Evolutionary conservation across 192 early-diverging fungal genomes (phyloP), one percentile per base, ranked within the genome.

Genomic region (Coemansia sp.): DNA sequence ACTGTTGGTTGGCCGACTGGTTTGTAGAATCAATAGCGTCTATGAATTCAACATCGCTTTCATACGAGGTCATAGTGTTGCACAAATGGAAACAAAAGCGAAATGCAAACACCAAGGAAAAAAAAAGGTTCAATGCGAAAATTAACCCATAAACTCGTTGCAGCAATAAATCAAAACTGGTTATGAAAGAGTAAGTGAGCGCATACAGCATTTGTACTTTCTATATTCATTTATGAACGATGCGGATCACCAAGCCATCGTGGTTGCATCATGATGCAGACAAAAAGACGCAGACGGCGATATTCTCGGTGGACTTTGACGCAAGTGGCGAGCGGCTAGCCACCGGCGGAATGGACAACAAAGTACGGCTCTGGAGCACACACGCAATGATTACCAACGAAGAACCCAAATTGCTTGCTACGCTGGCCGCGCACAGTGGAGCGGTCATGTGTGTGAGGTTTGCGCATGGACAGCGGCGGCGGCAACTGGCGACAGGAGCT

Each of bases 281-380:
- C 63, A 86, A 86, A 63, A 65, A 80, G 21, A 70, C 64, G 26
- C 60, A 58, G 42, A 72, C 79, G 1, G 73, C 82, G 44, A 94
- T 98, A 55, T 98, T 91, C 81, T 92, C 92, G 1, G 48, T 95
- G 10, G 86, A 92, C 71, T 88, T 91, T 13, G 91, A 95, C 78
- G 91, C 96, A 1, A 73, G 81, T 59, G 88, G 90, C 48, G 80
- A 70, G 21, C 81, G 88, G 26, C 72, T 97, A 15, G 95, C 91
- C 31, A 97, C 92, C 4, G 92, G 88, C 30, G 88, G 88, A 16
- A 85, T 81, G 90, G 95, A 96, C 82, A 80, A 80, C 46, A 91
- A 88, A 53, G 82, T 97, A 38, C 91, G 87, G 53, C 78, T 98
- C n/a, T 97, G 96, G 96, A 92, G 85, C 63, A 78, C 85, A 6